Base-by-base conservation (phyloP, 306 rosid species). In the Pachyrhizus erosus region DNA sequence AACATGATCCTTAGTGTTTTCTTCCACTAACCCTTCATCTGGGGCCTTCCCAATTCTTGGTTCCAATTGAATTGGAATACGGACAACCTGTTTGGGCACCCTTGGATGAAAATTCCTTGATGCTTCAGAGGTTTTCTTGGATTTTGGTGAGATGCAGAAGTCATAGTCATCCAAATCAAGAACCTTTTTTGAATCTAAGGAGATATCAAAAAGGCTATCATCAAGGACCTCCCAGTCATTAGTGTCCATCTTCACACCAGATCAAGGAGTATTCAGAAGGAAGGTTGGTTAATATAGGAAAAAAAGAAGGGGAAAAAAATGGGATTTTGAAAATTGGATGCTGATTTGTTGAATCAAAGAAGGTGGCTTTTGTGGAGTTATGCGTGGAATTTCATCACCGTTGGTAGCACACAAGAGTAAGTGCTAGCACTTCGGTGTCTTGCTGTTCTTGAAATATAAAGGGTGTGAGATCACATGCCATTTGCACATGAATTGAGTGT, bases 221-320 rank as follows among this genome's bases (percentile, higher is more conserved):
- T 93, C 92, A 26, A 95, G 90, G 46, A 86, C 76, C 3, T 87
- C 97, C 98, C 98, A 95, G 80, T 85, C 98, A 51, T 87, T 91
- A 40, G 88, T 64, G 79, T 95, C 97, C 98, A 91, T 89, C 42
- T 69, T 18, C 55, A 61, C 43, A 17, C 79, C 80, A 70, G 58
- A 70, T 70, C 40, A 70, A 70, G 33, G 57, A 70, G 23, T 21
- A 11, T 6, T 21, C 61, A 51, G 46, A 54, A 49, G 67, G 66
- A 24, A 74, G 37, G 4, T 46, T n/a, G 80, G 34, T 70, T 42
- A 77, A 77, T 55, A 81, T 73, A 81, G 23, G 49, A 29, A 27
- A 29, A 33, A 39, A n/a, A 67, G 27, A 42, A 37, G 7, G 2
- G 24, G n/a, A 5, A 64, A 2, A 58, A 80, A 66, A 57, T 21